These are phyloP conservation scores for Galerina marginata DNA, from an alignment of 768 basidiomycete species.

Conservation along the genomic window DNA sequence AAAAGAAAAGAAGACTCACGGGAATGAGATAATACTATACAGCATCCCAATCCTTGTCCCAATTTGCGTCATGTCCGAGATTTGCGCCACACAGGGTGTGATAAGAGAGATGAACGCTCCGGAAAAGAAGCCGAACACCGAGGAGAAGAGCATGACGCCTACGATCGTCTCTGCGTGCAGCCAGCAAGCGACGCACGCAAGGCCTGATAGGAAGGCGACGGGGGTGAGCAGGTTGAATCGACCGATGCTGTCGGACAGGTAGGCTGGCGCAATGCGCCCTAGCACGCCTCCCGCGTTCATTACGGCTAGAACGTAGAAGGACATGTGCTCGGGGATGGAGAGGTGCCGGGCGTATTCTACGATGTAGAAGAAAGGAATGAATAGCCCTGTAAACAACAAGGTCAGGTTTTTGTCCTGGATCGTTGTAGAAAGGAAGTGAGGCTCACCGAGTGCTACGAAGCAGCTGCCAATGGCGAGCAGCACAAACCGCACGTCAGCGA, in stretches of 20 bases:
- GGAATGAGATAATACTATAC: conserved; percentile 69
- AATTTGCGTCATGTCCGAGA: conserved; percentile 61
- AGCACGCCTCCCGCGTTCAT: conserved; percentile 73
- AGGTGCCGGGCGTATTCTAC: conserved; percentile 59
- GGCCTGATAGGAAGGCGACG: conserved; percentile 63
- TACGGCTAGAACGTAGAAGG: conserved; percentile 64
- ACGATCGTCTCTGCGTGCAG: conserved; percentile 46
- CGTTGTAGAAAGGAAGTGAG: not conserved
- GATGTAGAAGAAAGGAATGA: conserved; percentile 76
- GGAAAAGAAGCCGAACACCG: conserved; percentile 65
- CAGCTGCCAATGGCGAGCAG: conserved; percentile 60
- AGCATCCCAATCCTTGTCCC: conserved; percentile 69
- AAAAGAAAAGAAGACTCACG: conserved; percentile 53
- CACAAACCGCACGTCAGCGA: conserved; percentile 56
- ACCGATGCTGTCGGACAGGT: conserved; percentile 67
- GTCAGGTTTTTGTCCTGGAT: not conserved
- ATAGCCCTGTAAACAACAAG: conserved; percentile 52
- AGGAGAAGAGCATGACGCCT: conserved; percentile 55
- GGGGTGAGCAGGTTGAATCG: conserved; percentile 72
- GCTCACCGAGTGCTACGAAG: conserved; percentile 65
- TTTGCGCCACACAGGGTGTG: conserved; percentile 70
- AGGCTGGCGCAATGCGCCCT: conserved; percentile 68
- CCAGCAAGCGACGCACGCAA: conserved; percentile 67
- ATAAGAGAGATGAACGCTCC: conserved; percentile 74
- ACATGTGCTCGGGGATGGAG: conserved; percentile 40